Evolutionary conservation across 2,329 filamentous ascomycete genomes (phyloP), one percentile per base, ranked within the genome.

Genomic region (Annulohypoxylon truncatum): DNA sequence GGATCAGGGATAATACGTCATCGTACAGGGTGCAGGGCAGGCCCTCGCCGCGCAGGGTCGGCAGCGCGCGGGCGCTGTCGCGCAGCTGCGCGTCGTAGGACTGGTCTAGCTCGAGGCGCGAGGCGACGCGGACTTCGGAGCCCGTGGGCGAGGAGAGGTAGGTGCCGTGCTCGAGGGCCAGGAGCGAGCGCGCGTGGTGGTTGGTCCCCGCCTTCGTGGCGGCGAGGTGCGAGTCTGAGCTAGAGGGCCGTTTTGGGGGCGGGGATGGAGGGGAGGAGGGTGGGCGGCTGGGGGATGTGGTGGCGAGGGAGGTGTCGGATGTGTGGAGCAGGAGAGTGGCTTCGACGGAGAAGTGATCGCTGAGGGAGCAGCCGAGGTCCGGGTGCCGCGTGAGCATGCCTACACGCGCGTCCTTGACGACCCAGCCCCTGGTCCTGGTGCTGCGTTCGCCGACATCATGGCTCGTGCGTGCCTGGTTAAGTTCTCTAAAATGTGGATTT

Each of bases 311-410:
- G 9, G 65, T n/a, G 50, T 62, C 13, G 62, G 78, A 73, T 1
- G 76, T 76, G 69, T 84, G 81, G 10, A 86, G 83, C 3, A 81
- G 79, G 8, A 98, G 83, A 0, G 92, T 94, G 4, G 92, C 90
- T 77, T 95, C 91, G 56, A 98, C 91, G 20, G 93, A 94, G 78
- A 97, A 98, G 78, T 98, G 96, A 76, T 99, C 95, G 72, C 94
- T 97, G 24, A 98, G 84, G 1, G 93, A 97, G 80, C 94, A 97
- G 67, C 89, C 85, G 1, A 97, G 83, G 1, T 87, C 87, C 0
- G 94, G 92, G 78, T 97, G 94, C 8, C 92, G 89, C 76, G 91
- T 87, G 18, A 88, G 90, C 89, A 97, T 93, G 64, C 91, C 90
- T 1, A 99, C 91, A 52, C 88, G 85, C 2, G 87, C 90, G 6